phyloP scores from a whole-genome alignment of 805 yeast species.

The Jamesozyma piceae region DNA sequence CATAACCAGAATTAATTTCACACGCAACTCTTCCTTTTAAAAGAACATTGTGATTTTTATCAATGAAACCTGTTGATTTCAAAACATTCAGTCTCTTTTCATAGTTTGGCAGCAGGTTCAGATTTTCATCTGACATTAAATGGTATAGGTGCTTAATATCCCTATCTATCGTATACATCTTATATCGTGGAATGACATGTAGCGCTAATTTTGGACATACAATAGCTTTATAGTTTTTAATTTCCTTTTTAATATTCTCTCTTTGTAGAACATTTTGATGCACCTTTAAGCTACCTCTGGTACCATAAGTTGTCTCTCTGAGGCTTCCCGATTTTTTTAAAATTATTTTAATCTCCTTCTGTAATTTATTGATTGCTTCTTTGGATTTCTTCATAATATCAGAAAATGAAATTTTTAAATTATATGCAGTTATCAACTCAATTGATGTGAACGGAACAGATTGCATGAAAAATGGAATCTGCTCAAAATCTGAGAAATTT shows the following conservation, averaged over 20 bases:
- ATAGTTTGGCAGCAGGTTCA: conserved; percentile 87
- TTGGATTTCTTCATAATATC: conserved; percentile 23
- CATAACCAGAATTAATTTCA: conserved; percentile 88
- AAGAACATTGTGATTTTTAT: conserved; percentile 53
- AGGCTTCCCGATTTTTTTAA: conserved; percentile 18
- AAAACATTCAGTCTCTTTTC: conserved; percentile 79
- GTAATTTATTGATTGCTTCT: conserved; percentile 16
- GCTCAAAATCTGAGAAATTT: conserved; percentile 26
- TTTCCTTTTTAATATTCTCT: conserved; percentile 20
- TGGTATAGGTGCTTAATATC: conserved; percentile 49
- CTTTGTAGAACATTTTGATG: conserved; percentile 25
- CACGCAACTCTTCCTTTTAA: conserved; percentile 91
- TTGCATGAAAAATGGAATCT: conserved; percentile 21
- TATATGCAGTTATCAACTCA: conserved; percentile 24
- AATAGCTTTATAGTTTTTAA: conserved; percentile 16
- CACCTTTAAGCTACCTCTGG: conserved; percentile 24
- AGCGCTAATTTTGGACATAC: conserved; percentile 36
- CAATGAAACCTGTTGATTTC: conserved; percentile 71
- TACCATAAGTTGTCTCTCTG: conserved; percentile 21
- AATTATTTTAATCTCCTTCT: conserved; percentile 18
- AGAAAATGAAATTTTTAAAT: conserved; percentile 20
- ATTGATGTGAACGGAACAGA: conserved; percentile 22
- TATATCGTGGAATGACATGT: conserved; percentile 39
- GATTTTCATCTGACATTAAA: conserved; percentile 73
- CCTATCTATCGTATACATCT: conserved; percentile 37